Percentiles rank a stretch among this genome's conserved stretches.
Conservation (phyloP, 176 grass and related monocot genomes). For the Thinopyrum elongatum region DNA sequence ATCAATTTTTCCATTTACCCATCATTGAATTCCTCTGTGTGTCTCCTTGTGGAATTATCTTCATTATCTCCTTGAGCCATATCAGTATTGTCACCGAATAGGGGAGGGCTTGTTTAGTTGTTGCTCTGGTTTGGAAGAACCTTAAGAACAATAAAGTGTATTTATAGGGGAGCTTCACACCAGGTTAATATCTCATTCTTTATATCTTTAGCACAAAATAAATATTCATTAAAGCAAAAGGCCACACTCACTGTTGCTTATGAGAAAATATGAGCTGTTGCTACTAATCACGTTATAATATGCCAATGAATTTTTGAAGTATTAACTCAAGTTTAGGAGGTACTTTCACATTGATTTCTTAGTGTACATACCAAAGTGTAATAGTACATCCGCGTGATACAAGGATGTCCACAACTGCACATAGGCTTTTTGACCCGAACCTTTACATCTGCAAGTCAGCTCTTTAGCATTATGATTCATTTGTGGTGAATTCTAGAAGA, state of each 20-base stretch:
- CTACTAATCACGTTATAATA: background rate
- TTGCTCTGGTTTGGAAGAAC: background rate
- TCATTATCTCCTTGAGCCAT: background rate
- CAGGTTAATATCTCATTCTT: background rate
- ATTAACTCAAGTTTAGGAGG: background rate
- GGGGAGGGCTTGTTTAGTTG: background rate
- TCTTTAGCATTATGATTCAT: background rate
- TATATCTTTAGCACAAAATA: background rate
- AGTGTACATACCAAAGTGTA: background rate
- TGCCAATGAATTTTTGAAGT: background rate
- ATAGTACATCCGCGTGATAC: background rate
- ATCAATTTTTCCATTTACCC: background rate
- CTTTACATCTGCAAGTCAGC: background rate
- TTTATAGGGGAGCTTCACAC: background rate
- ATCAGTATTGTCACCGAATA: background rate
- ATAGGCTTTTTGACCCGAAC: background rate
- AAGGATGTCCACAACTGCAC: background rate
- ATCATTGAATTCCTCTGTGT: background rate
- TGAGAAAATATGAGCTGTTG: background rate
- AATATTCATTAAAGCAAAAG: background rate
- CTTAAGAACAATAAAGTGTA: background rate
- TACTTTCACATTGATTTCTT: background rate
- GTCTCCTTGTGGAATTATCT: background rate
- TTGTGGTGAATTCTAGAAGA: background rate
- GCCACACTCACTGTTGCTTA: background rate